Evolutionary conservation across 306 rosid species (phyloP).

Genomic region (Cercis canadensis): DNA sequence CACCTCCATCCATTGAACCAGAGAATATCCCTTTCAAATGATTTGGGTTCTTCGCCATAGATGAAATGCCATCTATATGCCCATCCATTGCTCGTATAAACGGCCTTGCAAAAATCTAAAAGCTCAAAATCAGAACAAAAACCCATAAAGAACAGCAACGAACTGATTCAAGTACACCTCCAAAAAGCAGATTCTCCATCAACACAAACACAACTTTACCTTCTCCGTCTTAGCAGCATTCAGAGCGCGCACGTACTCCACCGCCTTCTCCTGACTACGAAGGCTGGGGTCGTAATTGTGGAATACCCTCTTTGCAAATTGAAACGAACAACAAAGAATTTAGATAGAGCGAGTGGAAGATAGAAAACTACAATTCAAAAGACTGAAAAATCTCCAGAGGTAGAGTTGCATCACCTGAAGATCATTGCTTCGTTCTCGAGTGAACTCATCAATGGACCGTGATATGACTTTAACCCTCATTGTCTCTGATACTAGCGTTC

Average conservation of each 20-base stretch:
- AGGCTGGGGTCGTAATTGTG: slow-evolving; percentile 83
- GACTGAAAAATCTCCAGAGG: background rate
- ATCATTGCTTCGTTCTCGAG: slow-evolving; percentile 91
- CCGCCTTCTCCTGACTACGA: slow-evolving; percentile 87
- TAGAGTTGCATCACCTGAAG: slow-evolving; percentile 63
- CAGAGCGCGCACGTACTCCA: slow-evolving; percentile 87
- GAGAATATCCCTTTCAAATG: slow-evolving; percentile 87
- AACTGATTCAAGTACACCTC: background rate
- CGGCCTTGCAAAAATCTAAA: slow-evolving; percentile 90
- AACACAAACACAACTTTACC: slow-evolving; percentile 39
- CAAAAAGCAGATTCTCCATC: background rate
- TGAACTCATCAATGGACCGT: slow-evolving; percentile 82
- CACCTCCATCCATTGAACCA: slow-evolving; percentile 99
- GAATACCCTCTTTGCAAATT: slow-evolving; percentile 70
- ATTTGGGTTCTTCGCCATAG: slow-evolving; percentile 86
- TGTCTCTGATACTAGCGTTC: background rate
- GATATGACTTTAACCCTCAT: slow-evolving; percentile 92
- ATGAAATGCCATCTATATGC: slow-evolving; percentile 81
- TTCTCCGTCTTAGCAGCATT: slow-evolving; percentile 91
- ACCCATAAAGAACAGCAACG: background rate
- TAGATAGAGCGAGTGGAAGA: background rate
- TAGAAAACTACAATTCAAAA: background rate
- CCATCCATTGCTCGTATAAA: slow-evolving; percentile 97
- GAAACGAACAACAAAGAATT: background rate
- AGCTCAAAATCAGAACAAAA: slow-evolving; percentile 9